These are phyloP conservation scores for Orbilia javanica DNA, from an alignment of 2,329 filamentous ascomycete species.

Conservation along the genomic window DNA sequence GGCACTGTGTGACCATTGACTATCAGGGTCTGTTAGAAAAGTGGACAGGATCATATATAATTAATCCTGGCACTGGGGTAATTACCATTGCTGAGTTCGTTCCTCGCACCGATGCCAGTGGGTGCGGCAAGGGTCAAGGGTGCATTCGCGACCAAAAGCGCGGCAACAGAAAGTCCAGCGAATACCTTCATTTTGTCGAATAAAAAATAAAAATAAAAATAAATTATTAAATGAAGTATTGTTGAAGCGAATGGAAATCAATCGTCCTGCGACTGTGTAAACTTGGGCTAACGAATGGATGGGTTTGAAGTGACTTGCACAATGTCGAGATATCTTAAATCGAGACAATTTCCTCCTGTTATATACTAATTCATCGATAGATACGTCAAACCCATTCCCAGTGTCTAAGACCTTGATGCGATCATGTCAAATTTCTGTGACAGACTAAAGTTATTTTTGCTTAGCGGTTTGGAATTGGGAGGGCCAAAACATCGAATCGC, in stretches of 20 bases:
- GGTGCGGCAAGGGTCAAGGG: constrained; percentile 9
- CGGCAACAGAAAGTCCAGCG: constrained; percentile 7
- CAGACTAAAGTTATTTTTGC: constrained; percentile 7
- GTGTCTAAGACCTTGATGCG: constrained; percentile 11
- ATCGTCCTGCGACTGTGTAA: constrained; percentile 23
- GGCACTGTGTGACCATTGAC: not conserved
- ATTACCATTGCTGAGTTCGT: constrained; percentile 1
- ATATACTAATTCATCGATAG: not conserved
- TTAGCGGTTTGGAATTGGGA: constrained; percentile 1
- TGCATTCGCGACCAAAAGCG: constrained; percentile 5
- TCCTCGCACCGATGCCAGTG: not conserved
- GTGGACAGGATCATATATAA: not conserved
- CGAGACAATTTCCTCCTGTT: not conserved
- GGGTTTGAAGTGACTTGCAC: not conserved
- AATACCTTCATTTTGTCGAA: constrained; percentile 12
- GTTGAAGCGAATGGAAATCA: not conserved
- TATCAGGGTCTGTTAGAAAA: not conserved
- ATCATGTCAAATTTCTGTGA: not conserved
- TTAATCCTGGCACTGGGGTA: not conserved
- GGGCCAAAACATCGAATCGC: not conserved
- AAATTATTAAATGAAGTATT: not conserved
- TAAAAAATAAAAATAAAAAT: not conserved
- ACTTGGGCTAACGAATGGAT: constrained; percentile 8
- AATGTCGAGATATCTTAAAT: not conserved
- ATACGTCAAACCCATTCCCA: not conserved